Percentiles rank a stretch among this genome's conserved stretches.
Conservation (phyloP, 257 asterid species). For the Verbena officinalis region DNA sequence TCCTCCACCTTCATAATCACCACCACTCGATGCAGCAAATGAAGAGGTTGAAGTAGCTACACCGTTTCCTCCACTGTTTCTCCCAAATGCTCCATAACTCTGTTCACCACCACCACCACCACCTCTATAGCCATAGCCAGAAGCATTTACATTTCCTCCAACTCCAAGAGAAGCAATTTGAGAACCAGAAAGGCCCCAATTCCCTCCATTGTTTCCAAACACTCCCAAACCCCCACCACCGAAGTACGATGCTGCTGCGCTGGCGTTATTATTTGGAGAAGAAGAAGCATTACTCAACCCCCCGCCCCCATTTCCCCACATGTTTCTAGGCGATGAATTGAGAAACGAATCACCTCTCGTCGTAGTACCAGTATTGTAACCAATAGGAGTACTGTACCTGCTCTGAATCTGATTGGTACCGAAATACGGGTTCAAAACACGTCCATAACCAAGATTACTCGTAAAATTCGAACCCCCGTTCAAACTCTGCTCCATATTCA, state of each 20-base stretch:
- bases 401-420: slow-evolving; percentile 52
- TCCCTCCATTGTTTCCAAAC: slow-evolving; percentile 63
- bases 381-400: slow-evolving; percentile 70
- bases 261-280: slow-evolving; percentile 53
- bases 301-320: slow-evolving; percentile 75
- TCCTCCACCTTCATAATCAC: too few relatives aligned
- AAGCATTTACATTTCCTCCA: slow-evolving; percentile 53
- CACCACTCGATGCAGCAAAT: slow-evolving; percentile 44
- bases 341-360: slow-evolving; percentile 57
- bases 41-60: slow-evolving; percentile 46
- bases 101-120: slow-evolving; percentile 69
- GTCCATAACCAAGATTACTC: slow-evolving; percentile 62
- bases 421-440: slow-evolving; percentile 62
- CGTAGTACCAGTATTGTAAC: slow-evolving; percentile 52
- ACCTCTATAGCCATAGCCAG: slow-evolving; percentile 62
- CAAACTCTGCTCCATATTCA: slow-evolving; percentile 68
- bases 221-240: slow-evolving; percentile 66
- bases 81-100: slow-evolving; percentile 66
- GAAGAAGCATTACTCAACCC: slow-evolving; percentile 53
- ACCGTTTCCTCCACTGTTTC: slow-evolving; percentile 52
- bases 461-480: slow-evolving; percentile 60
- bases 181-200: slow-evolving; percentile 71
- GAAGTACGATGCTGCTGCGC: slow-evolving; percentile 61
- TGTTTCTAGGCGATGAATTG: slow-evolving; percentile 53
- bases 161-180: slow-evolving; percentile 53